phyloP scores from a whole-genome alignment of 768 basidiomycete species.

The Mycena vitilis region DNA sequence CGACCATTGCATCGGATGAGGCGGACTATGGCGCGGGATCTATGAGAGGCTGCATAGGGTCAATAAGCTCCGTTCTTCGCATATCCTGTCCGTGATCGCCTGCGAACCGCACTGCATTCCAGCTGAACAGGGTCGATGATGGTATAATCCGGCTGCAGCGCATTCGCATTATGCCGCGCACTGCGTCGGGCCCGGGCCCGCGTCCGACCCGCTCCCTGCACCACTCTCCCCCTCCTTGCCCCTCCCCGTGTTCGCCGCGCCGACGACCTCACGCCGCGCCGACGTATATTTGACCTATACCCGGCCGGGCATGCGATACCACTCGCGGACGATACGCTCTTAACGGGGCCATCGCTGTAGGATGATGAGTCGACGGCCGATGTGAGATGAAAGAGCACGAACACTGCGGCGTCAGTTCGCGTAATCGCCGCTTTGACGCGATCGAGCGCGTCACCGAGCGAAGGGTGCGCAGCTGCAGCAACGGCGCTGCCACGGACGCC shows the following conservation, averaged over 20 bases:
- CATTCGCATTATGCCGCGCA: constrained; percentile 79
- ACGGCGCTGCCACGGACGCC: constrained; percentile 83
- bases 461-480: constrained; percentile 87
- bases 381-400: constrained; percentile 41
- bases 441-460: constrained; percentile 73
- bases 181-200: constrained; percentile 69
- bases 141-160: constrained; percentile 73
- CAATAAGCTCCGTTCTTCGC: constrained; percentile 32
- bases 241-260: constrained; percentile 65
- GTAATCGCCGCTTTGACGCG: constrained; percentile 78
- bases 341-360: constrained; percentile 87
- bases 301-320: constrained; percentile 79
- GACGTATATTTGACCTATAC: constrained; percentile 93
- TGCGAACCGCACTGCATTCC: constrained; percentile 75
- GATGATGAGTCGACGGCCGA: constrained; percentile 18
- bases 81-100: constrained; percentile 39
- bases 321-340: constrained; percentile 92
- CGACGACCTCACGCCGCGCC: constrained; percentile 84
- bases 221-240: constrained; percentile 56
- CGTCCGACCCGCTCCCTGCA: constrained; percentile 44
- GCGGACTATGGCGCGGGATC: constrained; percentile 27
- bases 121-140: constrained; percentile 82
- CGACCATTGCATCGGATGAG: constrained; percentile 48
- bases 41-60: constrained; percentile 30
- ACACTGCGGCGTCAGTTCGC: constrained; percentile 92